phyloP scores from a whole-genome alignment of 495 filamentous ascomycete genomes.

The Aspergillus hancockii region DNA sequence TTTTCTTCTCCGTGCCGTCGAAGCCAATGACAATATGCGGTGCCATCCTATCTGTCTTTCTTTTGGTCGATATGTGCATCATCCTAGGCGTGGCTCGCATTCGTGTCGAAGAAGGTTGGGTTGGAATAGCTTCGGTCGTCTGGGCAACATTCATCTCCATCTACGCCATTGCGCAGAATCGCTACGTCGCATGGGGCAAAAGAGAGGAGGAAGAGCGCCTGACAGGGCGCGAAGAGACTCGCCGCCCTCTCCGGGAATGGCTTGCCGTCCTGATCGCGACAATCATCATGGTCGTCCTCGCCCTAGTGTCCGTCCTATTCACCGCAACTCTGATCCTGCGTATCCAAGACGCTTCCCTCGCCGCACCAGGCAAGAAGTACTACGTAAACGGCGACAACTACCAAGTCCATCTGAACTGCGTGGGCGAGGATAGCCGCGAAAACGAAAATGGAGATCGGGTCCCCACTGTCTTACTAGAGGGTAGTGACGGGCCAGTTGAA shows the following conservation, averaged over 20 bases:
- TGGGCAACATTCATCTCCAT: conserved; percentile 68
- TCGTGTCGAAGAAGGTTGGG: conserved; percentile 83
- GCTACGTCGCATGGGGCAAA: conserved; percentile 89
- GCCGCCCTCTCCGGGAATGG: conserved; percentile 83
- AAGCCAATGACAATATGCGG: conserved; percentile 70
- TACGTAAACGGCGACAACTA: conserved; percentile 81
- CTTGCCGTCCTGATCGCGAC: conserved; percentile 75
- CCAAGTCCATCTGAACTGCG: conserved; percentile 80
- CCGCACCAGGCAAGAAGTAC: conserved; percentile 69
- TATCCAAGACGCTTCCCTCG: conserved; percentile 70
- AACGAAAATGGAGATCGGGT: conserved; percentile 46
- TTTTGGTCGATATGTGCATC: conserved; percentile 77
- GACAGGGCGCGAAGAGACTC: conserved; percentile 85
- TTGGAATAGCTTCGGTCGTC: conserved; percentile 79
- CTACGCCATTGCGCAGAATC: conserved; percentile 63
- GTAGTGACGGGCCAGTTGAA: conserved; percentile 76
- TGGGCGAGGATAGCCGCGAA: conserved; percentile 61
- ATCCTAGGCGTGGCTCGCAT: conserved; percentile 71
- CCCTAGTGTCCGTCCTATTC: conserved; percentile 66
- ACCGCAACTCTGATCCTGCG: conserved; percentile 78
- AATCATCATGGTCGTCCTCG: conserved; percentile 65
- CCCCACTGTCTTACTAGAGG: conserved; percentile 79
- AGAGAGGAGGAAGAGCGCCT: conserved; percentile 87
- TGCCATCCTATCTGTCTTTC: conserved; percentile 64
- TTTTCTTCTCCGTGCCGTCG: conserved; percentile 86